Conservation (phyloP, 495 filamentous ascomycete genomes). For the Aspergillus hancockii region DNA sequence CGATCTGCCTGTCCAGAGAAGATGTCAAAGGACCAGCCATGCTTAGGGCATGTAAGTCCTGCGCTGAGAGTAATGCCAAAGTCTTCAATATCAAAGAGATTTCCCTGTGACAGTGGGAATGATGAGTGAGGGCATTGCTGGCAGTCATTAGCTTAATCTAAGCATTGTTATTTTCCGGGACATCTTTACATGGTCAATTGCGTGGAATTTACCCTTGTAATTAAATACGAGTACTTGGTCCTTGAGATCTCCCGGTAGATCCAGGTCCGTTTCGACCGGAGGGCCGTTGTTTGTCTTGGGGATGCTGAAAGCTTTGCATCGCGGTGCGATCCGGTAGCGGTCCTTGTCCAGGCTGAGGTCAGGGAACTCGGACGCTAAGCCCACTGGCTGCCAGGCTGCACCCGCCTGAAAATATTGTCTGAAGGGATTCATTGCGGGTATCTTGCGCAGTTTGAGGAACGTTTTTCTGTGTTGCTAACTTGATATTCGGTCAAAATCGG, state of each 20-base stretch:
- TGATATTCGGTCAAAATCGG: too few species aligned
- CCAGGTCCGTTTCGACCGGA: conserved; percentile 43
- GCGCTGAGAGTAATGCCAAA: conserved; percentile 51
- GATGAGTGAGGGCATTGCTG: conserved; percentile 64
- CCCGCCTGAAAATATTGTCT: conserved; percentile 13
- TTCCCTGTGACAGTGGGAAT: conserved; percentile 56
- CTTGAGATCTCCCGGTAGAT: conserved; percentile 47
- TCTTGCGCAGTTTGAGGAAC: too few species aligned
- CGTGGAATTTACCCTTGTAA: conserved; percentile 57
- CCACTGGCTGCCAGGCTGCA: conserved; percentile 39
- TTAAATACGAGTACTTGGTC: conserved; percentile 62
- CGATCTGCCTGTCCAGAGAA: conserved; percentile 56
- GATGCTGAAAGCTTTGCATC: conserved; percentile 58
- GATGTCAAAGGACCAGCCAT: conserved; percentile 64
- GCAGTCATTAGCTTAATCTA: conserved; percentile 16
- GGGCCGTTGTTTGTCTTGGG: too few species aligned
- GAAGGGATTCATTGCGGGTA: conserved; percentile 22
- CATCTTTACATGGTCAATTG: conserved; percentile 54
- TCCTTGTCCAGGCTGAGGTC: conserved; percentile 45
- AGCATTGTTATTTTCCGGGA: not conserved
- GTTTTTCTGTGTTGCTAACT: too few species aligned
- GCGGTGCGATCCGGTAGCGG: too few species aligned
- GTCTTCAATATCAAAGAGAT: conserved; percentile 63
- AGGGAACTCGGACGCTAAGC: conserved; percentile 51
- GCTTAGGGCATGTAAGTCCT: conserved; percentile 61